Conservation (phyloP, 495 filamentous ascomycete genomes). For the Astrocystis sublimbata region DNA sequence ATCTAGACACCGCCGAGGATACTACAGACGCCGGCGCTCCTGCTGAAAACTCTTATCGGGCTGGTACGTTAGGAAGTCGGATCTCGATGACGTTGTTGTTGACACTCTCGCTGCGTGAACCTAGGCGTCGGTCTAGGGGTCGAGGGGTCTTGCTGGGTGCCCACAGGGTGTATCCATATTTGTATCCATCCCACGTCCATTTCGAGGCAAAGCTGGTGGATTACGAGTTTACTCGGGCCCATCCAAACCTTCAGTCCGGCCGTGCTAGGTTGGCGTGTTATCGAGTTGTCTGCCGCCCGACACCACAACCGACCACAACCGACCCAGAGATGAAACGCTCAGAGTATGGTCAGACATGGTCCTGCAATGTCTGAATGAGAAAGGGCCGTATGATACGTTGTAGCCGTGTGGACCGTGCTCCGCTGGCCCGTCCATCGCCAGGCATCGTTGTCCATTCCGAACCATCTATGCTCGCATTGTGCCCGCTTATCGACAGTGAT, state of each 20-base stretch:
- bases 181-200: conserved; percentile 13
- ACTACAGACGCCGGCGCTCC: background rate
- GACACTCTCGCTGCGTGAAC: conserved; percentile 1
- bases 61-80: too few species aligned
- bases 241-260: background rate
- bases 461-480: too few species aligned
- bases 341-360: conserved; percentile 2
- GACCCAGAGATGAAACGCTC: conserved; percentile 17
- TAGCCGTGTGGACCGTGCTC: conserved; percentile 3
- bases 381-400: conserved; percentile 7
- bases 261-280: conserved; percentile 10
- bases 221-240: conserved; percentile 8
- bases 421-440: conserved; percentile 5
- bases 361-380: conserved; percentile 2
- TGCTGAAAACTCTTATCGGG: conserved; percentile 13
- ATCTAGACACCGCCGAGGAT: background rate
- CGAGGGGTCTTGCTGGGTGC: background rate
- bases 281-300: background rate
- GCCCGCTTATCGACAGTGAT: too few species aligned
- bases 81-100: conserved; percentile 11
- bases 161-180: conserved; percentile 9
- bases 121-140: background rate
- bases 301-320: too few species aligned
- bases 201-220: conserved; percentile 5
- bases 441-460: too few species aligned